Base-by-base conservation (phyloP, 352 stramenopile genomes). In the Pythium sukuiense region DNA sequence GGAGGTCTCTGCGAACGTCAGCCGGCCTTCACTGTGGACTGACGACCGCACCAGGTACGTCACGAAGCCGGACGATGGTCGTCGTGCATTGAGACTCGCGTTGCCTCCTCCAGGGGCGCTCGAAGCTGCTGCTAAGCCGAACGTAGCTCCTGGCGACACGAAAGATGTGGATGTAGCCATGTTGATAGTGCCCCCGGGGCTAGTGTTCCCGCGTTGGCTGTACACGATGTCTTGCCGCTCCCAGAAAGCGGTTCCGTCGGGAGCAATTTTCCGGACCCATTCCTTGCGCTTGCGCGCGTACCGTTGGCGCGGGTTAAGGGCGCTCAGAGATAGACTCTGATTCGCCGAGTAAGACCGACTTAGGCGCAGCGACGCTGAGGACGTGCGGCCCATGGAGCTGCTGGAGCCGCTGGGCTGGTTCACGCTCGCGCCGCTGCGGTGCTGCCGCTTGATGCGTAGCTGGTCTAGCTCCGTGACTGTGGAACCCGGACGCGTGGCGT, bases 231-330 rank as follows among this genome's bases (percentile, higher is more conserved):
- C 77, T 32, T 84, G 80, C 27, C 84, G 74, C 4, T 83, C 83
- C 87, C 87, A 95, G 63, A 84, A 89, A 2, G 82, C 81, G 0
- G 77, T 81, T n/a, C 87, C 87, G 49, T 93, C 76, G 12, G 79
- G 63, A 6, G 76, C 82, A 16, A 92, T 68, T 61, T 76, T 80
- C 24, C 87, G 80, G 11, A 90, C 75, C 87, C 87, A 95, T 55
- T 95, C 85, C 39, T 95, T 92, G 20, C 87, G 83, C 64, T 90
- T 84, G 35, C 80, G 74, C 3, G 85, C 85, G 63, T 93, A 93
- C 30, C 80, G 81, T 52, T 93, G 85, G n/a, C 85, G 76, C 3
- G 81, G 70, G 55, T 93, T 93, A 11, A 93, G 73, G 9, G 69
- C 86, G 30, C 75, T 88, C 11, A 91, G 73, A 3, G 81, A 54